These are phyloP conservation scores for Fusarium newnesense DNA, from an alignment of 2,329 filamentous ascomycete genomes.

Conservation along the genomic window DNA sequence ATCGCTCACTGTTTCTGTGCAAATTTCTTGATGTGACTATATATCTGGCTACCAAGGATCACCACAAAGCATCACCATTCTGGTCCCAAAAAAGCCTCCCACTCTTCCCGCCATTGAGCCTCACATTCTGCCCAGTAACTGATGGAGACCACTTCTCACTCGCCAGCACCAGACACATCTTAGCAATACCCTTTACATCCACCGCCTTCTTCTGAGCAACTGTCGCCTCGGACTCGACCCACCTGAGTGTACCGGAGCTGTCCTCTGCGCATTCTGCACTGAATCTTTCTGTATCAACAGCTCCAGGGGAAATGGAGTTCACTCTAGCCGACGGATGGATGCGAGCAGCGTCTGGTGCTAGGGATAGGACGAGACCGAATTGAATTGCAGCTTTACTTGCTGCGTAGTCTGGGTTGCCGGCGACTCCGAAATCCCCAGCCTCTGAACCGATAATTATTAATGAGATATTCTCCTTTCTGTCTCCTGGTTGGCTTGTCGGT, in stretches of 20 bases:
- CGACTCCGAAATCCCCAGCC: neutral
- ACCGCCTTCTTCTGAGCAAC: neutral
- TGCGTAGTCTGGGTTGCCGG: neutral
- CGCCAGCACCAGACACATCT: neutral
- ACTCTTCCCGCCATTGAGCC: rapidly evolving
- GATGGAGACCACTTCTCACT: neutral
- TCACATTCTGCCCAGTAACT: neutral
- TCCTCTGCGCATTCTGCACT: neutral
- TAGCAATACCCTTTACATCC: rapidly evolving
- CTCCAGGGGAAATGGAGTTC: neutral
- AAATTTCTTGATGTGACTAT: rapidly evolving
- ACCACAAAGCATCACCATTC: neutral
- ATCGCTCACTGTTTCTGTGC: rapidly evolving
- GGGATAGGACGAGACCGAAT: neutral
- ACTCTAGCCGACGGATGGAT: neutral
- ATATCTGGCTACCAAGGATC: neutral
- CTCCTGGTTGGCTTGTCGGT: rapidly evolving
- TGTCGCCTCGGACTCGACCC: neutral
- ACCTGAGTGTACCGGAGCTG: rapidly evolving
- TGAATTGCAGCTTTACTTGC: neutral
- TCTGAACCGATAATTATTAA: neutral
- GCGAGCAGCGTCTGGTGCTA: neutral
- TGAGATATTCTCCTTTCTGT: neutral
- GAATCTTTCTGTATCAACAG: neutral
- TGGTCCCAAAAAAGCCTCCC: neutral